Conservation (phyloP, 768 basidiomycete genomes). For the Rhizopogon roseolus region DNA sequence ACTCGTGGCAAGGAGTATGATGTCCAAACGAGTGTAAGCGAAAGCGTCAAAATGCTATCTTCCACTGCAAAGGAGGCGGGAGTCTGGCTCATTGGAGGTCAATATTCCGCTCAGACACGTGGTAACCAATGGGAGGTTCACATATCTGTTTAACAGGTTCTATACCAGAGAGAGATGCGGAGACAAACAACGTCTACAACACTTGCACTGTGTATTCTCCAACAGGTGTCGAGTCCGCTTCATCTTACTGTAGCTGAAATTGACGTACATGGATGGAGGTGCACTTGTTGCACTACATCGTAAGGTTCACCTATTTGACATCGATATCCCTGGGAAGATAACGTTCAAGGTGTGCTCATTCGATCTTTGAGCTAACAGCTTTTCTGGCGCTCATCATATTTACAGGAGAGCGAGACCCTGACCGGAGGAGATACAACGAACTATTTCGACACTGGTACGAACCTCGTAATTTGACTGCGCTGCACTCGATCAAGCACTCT, state of each 20-base stretch:
- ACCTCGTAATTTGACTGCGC: neutral
- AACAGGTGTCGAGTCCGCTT: slow-evolving; percentile 38
- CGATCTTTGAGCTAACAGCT: neutral
- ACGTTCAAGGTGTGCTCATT: slow-evolving; percentile 63
- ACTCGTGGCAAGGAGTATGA: slow-evolving; percentile 56
- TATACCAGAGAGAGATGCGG: slow-evolving; percentile 78
- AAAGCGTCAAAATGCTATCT: slow-evolving; percentile 80
- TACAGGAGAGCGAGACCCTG: slow-evolving; percentile 82
- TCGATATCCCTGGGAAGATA: slow-evolving; percentile 92
- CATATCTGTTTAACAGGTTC: slow-evolving; percentile 55
- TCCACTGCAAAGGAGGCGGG: slow-evolving; percentile 70
- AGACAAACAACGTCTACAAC: slow-evolving; percentile 76
- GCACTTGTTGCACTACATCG: slow-evolving; percentile 84
- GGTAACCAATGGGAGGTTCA: neutral
- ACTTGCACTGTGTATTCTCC: slow-evolving; percentile 91
- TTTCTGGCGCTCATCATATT: slow-evolving; percentile 3
- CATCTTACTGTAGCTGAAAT: neutral
- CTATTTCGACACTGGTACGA: slow-evolving; percentile 81
- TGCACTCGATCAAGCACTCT: neutral
- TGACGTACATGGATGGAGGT: slow-evolving; percentile 39
- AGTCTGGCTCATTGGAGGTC: slow-evolving; percentile 93
- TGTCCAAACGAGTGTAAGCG: slow-evolving; percentile 50
- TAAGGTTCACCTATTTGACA: slow-evolving; percentile 96
- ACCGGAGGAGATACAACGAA: slow-evolving; percentile 71
- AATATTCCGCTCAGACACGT: slow-evolving; percentile 1